Evolutionary conservation across 148 eudicot genomes (phyloP).

Genomic region (Rhododendron kiyosumense): DNA sequence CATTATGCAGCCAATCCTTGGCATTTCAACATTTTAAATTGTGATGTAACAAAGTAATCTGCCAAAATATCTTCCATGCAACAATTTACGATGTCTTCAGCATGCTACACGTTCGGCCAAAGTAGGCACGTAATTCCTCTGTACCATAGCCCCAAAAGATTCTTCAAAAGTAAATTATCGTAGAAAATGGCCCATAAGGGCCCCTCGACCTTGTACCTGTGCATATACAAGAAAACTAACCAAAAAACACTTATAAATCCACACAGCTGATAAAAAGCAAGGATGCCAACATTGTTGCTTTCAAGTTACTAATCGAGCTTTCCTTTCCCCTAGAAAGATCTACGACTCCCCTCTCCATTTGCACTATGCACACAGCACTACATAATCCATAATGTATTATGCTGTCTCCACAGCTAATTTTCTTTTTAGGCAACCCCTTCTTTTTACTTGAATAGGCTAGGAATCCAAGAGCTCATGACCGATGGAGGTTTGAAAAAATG

Average conservation of each 20-base stretch:
- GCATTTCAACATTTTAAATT: neutral
- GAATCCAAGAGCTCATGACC: neutral
- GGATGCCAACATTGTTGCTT: neutral
- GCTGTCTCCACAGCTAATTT: neutral
- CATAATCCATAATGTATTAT: neutral
- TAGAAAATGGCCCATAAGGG: neutral
- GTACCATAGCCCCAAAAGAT: neutral
- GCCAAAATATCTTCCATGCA: neutral
- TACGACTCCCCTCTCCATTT: neutral
- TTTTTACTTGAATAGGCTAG: neutral
- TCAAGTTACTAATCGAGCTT: neutral
- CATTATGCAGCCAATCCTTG: constrained; percentile 2
- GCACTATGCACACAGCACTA: neutral
- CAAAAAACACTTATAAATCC: neutral
- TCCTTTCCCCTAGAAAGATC: neutral
- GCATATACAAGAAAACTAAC: neutral
- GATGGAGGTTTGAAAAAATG: neutral
- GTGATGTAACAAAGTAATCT: neutral
- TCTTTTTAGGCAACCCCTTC: neutral
- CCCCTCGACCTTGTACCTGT: neutral
- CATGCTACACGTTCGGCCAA: neutral
- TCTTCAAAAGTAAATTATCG: neutral
- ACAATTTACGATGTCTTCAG: neutral
- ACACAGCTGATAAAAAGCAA: neutral
- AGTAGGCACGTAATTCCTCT: neutral